Evolutionary conservation across 2,329 filamentous ascomycete species (phyloP).

Genomic region (Penicillium sp.): DNA sequence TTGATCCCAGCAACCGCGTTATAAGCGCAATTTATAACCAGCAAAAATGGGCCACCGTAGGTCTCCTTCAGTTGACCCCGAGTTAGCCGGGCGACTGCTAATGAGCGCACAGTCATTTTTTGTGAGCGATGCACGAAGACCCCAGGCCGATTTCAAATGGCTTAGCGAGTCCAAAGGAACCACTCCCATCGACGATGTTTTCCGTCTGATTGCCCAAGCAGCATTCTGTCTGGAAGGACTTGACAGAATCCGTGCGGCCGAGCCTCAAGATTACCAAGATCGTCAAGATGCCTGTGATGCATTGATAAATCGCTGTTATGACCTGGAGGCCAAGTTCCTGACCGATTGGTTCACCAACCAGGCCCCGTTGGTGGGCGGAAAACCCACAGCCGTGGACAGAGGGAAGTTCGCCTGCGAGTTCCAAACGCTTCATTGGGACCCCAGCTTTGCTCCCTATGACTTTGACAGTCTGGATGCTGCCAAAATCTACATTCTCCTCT

Average conservation of each 20-base stretch:
- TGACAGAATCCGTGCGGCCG: not conserved
- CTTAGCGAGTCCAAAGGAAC: not conserved
- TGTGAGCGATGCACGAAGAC: not conserved
- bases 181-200: not conserved
- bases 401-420: too few relatives aligned
- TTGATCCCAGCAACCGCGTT: not conserved
- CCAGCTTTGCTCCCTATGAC: not conserved
- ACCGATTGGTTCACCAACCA: not conserved
- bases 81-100: too few relatives aligned
- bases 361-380: not conserved
- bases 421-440: too few relatives aligned
- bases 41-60: constrained; percentile 1
- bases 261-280: not conserved
- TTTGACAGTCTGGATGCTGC: not conserved
- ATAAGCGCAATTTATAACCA: constrained; percentile 1
- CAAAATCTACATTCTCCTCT: constrained; percentile 1
- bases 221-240: not conserved
- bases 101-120: not conserved
- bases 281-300: not conserved
- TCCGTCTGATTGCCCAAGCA: not conserved
- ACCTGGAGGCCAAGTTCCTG: not conserved
- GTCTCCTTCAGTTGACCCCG: not conserved
- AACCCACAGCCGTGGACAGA: not conserved
- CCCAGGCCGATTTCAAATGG: not conserved
- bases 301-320: not conserved